These are phyloP conservation scores for Wilhelminamyces savonicus DNA, from an alignment of 805 yeast genomes.

Conservation along the genomic window DNA sequence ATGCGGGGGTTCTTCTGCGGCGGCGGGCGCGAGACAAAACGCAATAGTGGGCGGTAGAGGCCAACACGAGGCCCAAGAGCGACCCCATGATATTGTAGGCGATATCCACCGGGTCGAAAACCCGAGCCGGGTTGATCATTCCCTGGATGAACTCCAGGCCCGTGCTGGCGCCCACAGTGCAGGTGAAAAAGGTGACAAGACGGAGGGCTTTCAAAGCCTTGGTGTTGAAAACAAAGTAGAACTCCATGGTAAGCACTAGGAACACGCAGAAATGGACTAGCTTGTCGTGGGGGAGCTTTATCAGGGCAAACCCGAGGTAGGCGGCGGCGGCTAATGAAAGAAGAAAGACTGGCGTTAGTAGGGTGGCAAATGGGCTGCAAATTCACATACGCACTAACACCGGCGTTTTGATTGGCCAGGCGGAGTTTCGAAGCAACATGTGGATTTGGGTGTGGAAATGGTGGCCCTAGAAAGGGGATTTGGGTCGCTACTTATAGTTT, in stretches of 20 bases:
- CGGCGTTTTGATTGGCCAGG: too few relatives aligned
- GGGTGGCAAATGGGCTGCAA: too few relatives aligned
- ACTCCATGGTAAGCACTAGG: constrained; percentile 40
- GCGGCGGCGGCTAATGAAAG: constrained; percentile 23
- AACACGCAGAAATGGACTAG: constrained; percentile 43
- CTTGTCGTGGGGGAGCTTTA: constrained; percentile 46
- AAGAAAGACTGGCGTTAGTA: constrained; percentile 20
- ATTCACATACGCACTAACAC: too few relatives aligned
- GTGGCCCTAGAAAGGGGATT: too few relatives aligned
- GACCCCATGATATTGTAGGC: constrained; percentile 26
- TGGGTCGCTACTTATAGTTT: too few relatives aligned
- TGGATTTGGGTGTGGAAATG: too few relatives aligned
- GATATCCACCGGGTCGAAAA: constrained; percentile 47
- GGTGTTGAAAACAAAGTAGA: constrained; percentile 39
- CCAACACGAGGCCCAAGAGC: constrained; percentile 15
- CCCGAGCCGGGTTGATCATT: constrained; percentile 37
- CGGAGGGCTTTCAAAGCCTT: constrained; percentile 17
- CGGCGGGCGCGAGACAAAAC: too few relatives aligned
- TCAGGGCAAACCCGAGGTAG: constrained; percentile 47
- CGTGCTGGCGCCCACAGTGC: constrained; percentile 43
- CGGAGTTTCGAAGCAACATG: too few relatives aligned
- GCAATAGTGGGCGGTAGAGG: constrained; percentile 6
- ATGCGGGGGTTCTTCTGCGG: too few relatives aligned
- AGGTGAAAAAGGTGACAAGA: constrained; percentile 27
- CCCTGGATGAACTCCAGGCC: constrained; percentile 49